phyloP scores from a whole-genome alignment of 768 basidiomycete species.

The Hysterangium stoloniferum region DNA sequence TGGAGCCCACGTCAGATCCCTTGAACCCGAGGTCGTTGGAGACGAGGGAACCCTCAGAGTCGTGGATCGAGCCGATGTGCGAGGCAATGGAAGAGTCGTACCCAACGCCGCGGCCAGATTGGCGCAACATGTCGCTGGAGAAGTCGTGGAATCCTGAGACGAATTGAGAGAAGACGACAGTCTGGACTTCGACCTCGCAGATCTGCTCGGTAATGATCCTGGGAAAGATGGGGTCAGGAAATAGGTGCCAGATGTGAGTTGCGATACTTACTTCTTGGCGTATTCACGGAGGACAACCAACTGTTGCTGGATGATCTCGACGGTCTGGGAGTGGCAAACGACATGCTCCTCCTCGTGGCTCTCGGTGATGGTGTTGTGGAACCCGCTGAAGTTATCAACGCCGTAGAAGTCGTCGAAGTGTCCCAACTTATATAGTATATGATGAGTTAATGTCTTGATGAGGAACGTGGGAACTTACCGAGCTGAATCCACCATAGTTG shows the following conservation, averaged over 20 bases:
- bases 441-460: slow-evolving; percentile 28
- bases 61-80: slow-evolving; percentile 9
- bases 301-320: slow-evolving; percentile 13
- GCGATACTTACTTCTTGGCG: slow-evolving; percentile 4
- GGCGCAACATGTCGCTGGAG: slow-evolving; percentile 4
- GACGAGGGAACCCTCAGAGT: not conserved
- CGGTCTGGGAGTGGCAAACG: slow-evolving; percentile 4
- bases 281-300: slow-evolving; percentile 11
- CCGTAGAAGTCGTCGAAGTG: slow-evolving; percentile 14
- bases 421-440: not conserved
- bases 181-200: slow-evolving; percentile 44
- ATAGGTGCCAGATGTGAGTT: not conserved
- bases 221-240: not conserved
- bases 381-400: slow-evolving; percentile 11
- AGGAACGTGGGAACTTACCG: slow-evolving; percentile 17
- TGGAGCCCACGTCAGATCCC: slow-evolving; percentile 23
- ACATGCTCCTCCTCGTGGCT: slow-evolving; percentile 1
- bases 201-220: slow-evolving; percentile 23
- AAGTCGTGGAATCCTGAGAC: slow-evolving; percentile 8
- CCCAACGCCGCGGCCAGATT: slow-evolving; percentile 1
- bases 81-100: slow-evolving; percentile 9
- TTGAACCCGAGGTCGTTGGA: slow-evolving; percentile 12
- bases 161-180: slow-evolving; percentile 14
- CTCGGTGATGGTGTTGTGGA: slow-evolving; percentile 5
- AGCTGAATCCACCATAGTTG: slow-evolving; percentile 33